Evolutionary conservation across 495 filamentous ascomycete species (phyloP).

Genomic region (Bombardia bombarda): DNA sequence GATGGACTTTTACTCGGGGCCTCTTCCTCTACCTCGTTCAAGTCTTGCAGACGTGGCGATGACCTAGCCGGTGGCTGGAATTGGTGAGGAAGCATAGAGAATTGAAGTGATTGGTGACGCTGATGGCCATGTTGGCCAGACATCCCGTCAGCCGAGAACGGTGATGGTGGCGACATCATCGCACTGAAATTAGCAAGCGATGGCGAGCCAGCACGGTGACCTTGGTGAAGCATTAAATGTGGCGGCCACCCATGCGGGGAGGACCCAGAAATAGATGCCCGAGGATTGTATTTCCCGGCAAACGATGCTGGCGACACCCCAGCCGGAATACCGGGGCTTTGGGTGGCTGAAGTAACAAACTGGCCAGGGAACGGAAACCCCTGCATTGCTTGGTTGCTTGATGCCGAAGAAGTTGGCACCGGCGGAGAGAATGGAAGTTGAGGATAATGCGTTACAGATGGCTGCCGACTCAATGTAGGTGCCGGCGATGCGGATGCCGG

Average conservation of each 20-base stretch:
- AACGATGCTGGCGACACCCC: slow-evolving; percentile 51
- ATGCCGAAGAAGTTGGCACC: slow-evolving; percentile 54
- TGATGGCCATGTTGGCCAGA: slow-evolving; percentile 39
- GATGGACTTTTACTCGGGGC: slow-evolving; percentile 35
- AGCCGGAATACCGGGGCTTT: slow-evolving; percentile 48
- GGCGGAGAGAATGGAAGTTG: slow-evolving; percentile 67
- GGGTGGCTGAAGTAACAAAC: slow-evolving; percentile 46
- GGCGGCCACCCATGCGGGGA: slow-evolving; percentile 47
- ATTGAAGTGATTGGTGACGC: slow-evolving; percentile 52
- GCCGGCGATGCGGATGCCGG: slow-evolving; percentile 45
- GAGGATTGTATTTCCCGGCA: slow-evolving; percentile 42
- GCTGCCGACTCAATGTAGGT: slow-evolving; percentile 46
- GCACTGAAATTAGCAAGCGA: slow-evolving; percentile 40
- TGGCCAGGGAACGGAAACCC: slow-evolving; percentile 52
- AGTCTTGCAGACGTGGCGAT: slow-evolving; percentile 48
- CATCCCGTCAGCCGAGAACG: slow-evolving; percentile 43
- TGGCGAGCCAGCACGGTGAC: slow-evolving; percentile 50
- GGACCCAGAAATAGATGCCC: slow-evolving; percentile 47
- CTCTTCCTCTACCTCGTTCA: slow-evolving; percentile 49
- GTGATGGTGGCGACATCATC: slow-evolving; percentile 44
- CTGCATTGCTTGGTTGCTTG: slow-evolving; percentile 51
- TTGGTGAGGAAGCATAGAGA: slow-evolving; percentile 45
- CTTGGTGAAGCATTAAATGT: slow-evolving; percentile 44
- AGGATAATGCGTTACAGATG: slow-evolving; percentile 53
- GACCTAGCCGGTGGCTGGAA: slow-evolving; percentile 43